Conservation (phyloP, 306 rosid genomes). For the Trichosanthes cucumerina region DNA sequence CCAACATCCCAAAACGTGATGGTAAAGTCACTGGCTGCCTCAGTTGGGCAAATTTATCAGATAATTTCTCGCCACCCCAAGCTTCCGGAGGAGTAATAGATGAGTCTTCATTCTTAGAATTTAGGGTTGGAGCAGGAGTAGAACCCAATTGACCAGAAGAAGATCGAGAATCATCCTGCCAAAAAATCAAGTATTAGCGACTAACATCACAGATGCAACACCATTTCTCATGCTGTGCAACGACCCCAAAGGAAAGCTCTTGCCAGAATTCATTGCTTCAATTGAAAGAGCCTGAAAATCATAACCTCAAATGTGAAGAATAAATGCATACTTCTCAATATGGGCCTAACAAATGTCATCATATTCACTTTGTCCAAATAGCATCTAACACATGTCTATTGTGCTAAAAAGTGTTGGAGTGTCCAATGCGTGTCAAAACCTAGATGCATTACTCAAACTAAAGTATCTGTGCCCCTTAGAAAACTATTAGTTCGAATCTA, state of each 20-base stretch:
- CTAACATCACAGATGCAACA: too few species aligned
- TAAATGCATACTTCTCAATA: background rate
- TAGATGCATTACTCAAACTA: background rate
- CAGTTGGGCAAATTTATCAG: constrained; percentile 54
- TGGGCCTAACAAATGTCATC: background rate
- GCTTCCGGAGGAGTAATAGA: constrained; percentile 99
- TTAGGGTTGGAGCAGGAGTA: constrained; percentile 56
- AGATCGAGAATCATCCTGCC: constrained; percentile 65
- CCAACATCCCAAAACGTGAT: constrained; percentile 57
- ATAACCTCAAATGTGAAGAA: background rate
- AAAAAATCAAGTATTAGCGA: background rate
- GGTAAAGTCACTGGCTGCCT: constrained; percentile 51
- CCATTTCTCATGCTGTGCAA: background rate
- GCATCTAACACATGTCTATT: background rate
- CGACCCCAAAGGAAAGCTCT: background rate
- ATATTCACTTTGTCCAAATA: background rate
- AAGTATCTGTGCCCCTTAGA: background rate
- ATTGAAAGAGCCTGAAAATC: background rate
- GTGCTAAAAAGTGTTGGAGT: background rate
- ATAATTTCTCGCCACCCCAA: constrained; percentile 93
- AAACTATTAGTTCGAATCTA: background rate
- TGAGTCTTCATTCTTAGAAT: constrained; percentile 68
- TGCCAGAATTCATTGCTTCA: background rate
- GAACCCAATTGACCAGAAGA: constrained; percentile 53
- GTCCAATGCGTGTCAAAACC: background rate